Base-by-base conservation (phyloP, 495 filamentous ascomycete genomes). In the Talaromyces wortmannii region DNA sequence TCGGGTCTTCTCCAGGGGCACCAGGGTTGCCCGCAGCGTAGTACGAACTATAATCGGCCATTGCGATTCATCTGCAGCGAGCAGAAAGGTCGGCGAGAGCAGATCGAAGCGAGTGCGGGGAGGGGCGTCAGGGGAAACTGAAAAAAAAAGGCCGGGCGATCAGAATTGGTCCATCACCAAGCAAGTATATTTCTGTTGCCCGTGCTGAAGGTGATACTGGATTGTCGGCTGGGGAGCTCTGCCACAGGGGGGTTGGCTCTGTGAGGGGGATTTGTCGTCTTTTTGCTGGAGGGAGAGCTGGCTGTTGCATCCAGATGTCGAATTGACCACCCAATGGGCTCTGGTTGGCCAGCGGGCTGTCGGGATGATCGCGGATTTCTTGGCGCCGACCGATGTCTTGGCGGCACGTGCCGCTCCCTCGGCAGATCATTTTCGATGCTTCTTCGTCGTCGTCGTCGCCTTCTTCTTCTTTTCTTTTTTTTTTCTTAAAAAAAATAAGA, bases 21-120 rank as follows among this genome's bases (percentile, higher is more conserved):
- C 49, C 64, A 29, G 63, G 68, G 63, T 79, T 73, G 46, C 83
- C 88, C 56, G 87, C 77, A 67, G 85, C 73, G 65, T 91, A 85
- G 73, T 90, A 92, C 80, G 86, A 86, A 61, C 79, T 69, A 72
- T 84, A 87, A 63, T 92, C 86, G 60, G 87, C 80, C 89, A 92
- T 90, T 58, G 57, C 64, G 57, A 57, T 60, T 67, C 64, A 68
- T 66, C 45, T 32, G 43, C 43, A 53, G 42, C 40, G 43, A 18
- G 30, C 8, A 29, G 31, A 36, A 18, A 44, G 40, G 43, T 31
- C 12, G 31, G 45, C 33, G 18, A 53, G 40, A 55, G 10, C 8
- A 13, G 8, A 40, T 40, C 13, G 36, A 40, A 10, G 36, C 13
- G 36, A 13, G 13, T 40, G 36, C 36, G 36, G 36, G 36, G 36